These are phyloP conservation scores for Mortierella polycephala DNA, from an alignment of 371 early-diverging fungal genomes.

Conservation along the genomic window DNA sequence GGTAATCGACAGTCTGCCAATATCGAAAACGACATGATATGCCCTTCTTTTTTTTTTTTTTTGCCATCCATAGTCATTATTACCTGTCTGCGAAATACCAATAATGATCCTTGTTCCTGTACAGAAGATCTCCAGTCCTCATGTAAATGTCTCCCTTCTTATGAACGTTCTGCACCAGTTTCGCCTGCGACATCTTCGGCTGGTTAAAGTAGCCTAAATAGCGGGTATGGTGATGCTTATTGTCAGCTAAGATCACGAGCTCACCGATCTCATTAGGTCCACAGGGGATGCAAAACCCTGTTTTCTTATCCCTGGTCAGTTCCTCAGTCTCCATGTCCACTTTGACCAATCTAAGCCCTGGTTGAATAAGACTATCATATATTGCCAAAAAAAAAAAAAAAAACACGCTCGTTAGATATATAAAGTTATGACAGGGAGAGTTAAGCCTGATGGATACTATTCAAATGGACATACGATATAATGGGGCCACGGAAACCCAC, in stretches of 20 bases:
- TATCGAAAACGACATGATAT: no score
- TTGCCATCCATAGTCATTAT: no score
- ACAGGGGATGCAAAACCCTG: slow-evolving; percentile 46
- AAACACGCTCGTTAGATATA: not conserved
- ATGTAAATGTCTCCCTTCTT: slow-evolving; percentile 65
- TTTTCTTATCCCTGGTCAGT: slow-evolving; percentile 45
- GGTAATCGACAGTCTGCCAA: no score
- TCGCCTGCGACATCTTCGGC: slow-evolving; percentile 33
- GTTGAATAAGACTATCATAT: slow-evolving; percentile 2
- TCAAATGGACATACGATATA: slow-evolving; percentile 5
- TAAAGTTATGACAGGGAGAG: not conserved
- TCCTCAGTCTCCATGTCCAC: slow-evolving; percentile 41
- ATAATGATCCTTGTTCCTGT: slow-evolving; percentile 56
- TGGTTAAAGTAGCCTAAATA: slow-evolving; percentile 47
- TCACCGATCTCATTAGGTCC: slow-evolving; percentile 44
- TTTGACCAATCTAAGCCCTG: slow-evolving; percentile 23
- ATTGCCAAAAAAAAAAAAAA: not conserved
- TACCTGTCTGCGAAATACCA: slow-evolving; percentile 75
- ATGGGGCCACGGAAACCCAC: slow-evolving; percentile 62
- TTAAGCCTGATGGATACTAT: no score
- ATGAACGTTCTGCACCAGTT: slow-evolving; percentile 29
- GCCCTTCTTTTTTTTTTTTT: no score
- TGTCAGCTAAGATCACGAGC: slow-evolving; percentile 39
- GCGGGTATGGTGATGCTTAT: slow-evolving; percentile 21
- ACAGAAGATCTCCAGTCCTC: slow-evolving; percentile 76